Base-by-base conservation (phyloP, 495 filamentous ascomycete genomes). In the Talaromyces proteolyticus region DNA sequence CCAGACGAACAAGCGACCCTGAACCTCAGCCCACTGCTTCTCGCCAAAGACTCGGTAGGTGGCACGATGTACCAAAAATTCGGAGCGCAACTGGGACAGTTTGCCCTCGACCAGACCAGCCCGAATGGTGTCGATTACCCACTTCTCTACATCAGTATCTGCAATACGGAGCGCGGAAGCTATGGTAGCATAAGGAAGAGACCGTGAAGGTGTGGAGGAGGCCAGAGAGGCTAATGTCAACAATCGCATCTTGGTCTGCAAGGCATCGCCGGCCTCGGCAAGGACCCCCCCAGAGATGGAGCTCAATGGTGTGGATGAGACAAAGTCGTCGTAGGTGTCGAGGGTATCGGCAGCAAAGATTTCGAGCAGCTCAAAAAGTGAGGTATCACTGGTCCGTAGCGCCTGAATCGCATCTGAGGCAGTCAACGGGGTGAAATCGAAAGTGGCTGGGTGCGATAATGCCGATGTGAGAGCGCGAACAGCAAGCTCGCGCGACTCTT, bases 91-190 rank as follows among this genome's bases (percentile, higher is more conserved):
- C 72, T 99, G 93, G 19, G 84, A 88, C 44, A 99, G 78, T 67
- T 93, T 91, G 53, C 93, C 93, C 73, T 98, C 93, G 45, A 97
- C 87, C 17, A 98, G 83, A 26, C 88, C 88, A 37, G 91, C 89
- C 37, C 94, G 87, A 68, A 98, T 95, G 44, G 92, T 89, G 67
- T 98, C 94, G 55, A 98, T 98, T 45, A 95, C 86, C 93, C 93
- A 98, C 78, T 90, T 86, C 77, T 98, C 93, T 8, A 96, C 89
- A 41, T 96, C 89, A 50, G 86, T 83, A 22, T 64, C 55, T 16
- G 87, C 81, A 37, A 98, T 82, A 64, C 91, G 85, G 29, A 98
- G 80, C 4, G 89, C 82, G 50, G 85, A 81, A 38, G 86, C 78
- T 58, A 98, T 96, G 51, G 79, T 76, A 54, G 73, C 74, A 69